These are phyloP conservation scores for Podaxis carcinomalis DNA, from an alignment of 768 basidiomycete genomes.

Conservation along the genomic window DNA sequence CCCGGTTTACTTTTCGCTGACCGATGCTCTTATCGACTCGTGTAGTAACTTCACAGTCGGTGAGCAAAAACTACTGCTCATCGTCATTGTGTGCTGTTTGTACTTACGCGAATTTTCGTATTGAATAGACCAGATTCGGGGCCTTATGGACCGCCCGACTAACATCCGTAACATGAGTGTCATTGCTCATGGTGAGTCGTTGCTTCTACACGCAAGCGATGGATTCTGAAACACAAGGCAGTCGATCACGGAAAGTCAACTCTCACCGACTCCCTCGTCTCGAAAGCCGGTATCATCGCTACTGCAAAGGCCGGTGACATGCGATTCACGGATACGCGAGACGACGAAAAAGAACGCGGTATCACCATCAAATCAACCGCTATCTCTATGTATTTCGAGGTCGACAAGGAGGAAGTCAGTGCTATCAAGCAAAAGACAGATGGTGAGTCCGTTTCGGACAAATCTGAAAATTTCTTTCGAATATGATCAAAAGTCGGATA, in stretches of 20 bases:
- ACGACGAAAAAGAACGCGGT: slow-evolving; percentile 99
- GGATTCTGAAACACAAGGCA: slow-evolving; percentile 24
- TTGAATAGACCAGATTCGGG: slow-evolving; percentile 74
- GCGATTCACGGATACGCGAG: slow-evolving; percentile 96
- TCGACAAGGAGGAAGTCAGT: slow-evolving; percentile 81
- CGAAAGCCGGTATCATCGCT: slow-evolving; percentile 99
- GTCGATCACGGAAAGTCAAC: slow-evolving; percentile 99
- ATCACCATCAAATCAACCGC: slow-evolving; percentile 99
- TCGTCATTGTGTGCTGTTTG: background rate
- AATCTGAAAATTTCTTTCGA: slow-evolving; percentile 3
- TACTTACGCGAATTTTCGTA: slow-evolving; percentile 14
- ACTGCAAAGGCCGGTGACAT: slow-evolving; percentile 90
- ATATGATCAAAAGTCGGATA: slow-evolving; percentile 10
- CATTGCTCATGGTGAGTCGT: slow-evolving; percentile 76
- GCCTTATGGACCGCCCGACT: slow-evolving; percentile 84
- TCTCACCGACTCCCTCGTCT: slow-evolving; percentile 96
- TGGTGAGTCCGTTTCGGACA: slow-evolving; percentile 41
- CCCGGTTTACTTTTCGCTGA: slow-evolving; percentile 22
- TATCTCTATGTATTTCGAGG: slow-evolving; percentile 99
- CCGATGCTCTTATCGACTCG: slow-evolving; percentile 23
- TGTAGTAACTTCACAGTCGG: slow-evolving; percentile 87
- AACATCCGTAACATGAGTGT: slow-evolving; percentile 97
- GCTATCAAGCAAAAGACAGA: slow-evolving; percentile 93
- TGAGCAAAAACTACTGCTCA: slow-evolving; percentile 31
- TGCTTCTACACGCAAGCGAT: slow-evolving; percentile 8